phyloP scores from a whole-genome alignment of 2,329 filamentous ascomycete genomes.

The Ceratocystis lukuohia region DNA sequence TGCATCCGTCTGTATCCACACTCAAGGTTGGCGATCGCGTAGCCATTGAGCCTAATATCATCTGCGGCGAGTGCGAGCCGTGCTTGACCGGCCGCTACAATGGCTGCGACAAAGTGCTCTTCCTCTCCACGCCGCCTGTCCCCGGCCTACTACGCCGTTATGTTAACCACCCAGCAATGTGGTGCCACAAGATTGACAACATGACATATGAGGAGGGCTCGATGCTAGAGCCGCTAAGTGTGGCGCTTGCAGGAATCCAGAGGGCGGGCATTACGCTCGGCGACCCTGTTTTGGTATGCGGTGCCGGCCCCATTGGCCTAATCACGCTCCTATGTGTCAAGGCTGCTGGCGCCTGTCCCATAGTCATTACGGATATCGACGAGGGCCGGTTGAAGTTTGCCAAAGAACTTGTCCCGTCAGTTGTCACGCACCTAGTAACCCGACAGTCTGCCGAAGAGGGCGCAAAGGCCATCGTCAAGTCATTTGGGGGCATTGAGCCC shows the following conservation, averaged over 20 bases:
- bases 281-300: conserved; percentile 78
- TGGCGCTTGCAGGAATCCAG: conserved; percentile 79
- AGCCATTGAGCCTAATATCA: conserved; percentile 85
- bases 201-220: conserved; percentile 89
- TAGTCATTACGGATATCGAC: conserved; percentile 92
- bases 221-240: conserved; percentile 77
- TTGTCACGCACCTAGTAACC: conserved; percentile 67
- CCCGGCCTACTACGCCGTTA: conserved; percentile 79
- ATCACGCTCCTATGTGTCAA: conserved; percentile 73
- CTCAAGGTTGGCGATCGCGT: conserved; percentile 81
- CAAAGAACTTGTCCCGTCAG: conserved; percentile 65
- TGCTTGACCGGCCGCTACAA: conserved; percentile 92
- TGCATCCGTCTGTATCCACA: conserved; percentile 62
- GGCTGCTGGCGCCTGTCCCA: conserved; percentile 77
- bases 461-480: conserved; percentile 50
- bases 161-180: conserved; percentile 84
- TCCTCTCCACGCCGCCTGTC: conserved; percentile 83
- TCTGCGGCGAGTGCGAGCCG: conserved; percentile 80
- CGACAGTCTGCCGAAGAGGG: conserved; percentile 54
- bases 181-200: conserved; percentile 91
- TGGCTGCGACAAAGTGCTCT: conserved; percentile 73
- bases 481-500: conserved; percentile 69
- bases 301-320: conserved; percentile 85
- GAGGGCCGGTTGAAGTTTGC: conserved; percentile 74
- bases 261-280: conserved; percentile 68